These are phyloP conservation scores for Neostapfia colusana DNA, from an alignment of 176 grass and related monocot species.

Conservation along the genomic window DNA sequence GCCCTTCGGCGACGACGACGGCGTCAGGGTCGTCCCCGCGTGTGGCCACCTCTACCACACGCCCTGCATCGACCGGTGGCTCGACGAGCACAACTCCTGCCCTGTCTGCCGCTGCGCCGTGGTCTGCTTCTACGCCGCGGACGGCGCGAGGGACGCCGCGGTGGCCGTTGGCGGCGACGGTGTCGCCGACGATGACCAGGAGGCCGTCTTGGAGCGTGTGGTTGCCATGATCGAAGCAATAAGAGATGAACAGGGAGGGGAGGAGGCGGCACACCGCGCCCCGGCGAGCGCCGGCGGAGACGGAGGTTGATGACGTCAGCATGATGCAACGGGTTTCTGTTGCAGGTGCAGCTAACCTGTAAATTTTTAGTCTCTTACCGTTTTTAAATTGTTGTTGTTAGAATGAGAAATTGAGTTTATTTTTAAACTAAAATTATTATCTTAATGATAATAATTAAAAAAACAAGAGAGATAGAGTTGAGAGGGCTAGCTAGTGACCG, in stretches of 20 bases:
- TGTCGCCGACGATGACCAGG: constrained; percentile 28
- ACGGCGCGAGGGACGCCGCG: constrained; percentile 1
- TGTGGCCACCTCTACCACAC: constrained; percentile 71
- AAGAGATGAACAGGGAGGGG: constrained; percentile 36
- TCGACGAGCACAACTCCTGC: constrained; percentile 58
- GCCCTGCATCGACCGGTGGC: constrained; percentile 72
- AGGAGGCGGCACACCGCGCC: constrained; percentile 16
- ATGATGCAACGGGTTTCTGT: neutral
- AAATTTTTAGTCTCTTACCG: constrained; percentile 14
- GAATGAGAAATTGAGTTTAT: no score
- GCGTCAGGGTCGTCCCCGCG: constrained; percentile 62
- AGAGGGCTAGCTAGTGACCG: constrained; percentile 2
- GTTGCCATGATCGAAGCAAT: constrained; percentile 56
- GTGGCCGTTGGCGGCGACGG: neutral
- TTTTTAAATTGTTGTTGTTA: no score
- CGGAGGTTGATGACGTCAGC: neutral
- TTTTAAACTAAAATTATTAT: no score
- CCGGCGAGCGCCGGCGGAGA: neutral
- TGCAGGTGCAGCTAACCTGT: constrained; percentile 41
- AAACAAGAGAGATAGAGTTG: neutral
- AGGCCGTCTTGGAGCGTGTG: constrained; percentile 54
- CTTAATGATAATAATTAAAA: neutral
- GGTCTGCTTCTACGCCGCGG: constrained; percentile 25
- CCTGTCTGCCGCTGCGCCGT: constrained; percentile 62
- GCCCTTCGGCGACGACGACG: constrained; percentile 50